Conservation (phyloP, 2,329 filamentous ascomycete species). For the Colletotrichum sp. region DNA sequence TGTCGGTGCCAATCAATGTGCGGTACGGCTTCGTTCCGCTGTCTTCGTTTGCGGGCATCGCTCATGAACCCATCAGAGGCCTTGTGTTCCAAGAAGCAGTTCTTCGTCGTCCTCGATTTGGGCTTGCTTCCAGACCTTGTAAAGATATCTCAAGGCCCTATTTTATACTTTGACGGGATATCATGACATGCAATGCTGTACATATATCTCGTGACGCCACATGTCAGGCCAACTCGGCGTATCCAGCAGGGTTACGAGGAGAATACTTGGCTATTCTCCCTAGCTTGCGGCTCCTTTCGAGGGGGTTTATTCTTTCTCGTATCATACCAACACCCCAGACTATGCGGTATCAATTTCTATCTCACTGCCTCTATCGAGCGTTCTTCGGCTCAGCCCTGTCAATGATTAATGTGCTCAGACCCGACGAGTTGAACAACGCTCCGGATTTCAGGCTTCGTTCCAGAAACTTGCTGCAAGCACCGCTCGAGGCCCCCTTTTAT, state of each 20-base stretch:
- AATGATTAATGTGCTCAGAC: too few species aligned
- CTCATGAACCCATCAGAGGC: not conserved
- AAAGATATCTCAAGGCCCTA: not conserved
- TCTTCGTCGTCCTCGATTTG: not conserved
- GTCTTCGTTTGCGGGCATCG: not conserved
- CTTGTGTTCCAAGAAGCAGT: too few species aligned
- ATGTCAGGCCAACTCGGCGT: not conserved
- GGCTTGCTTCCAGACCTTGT: not conserved
- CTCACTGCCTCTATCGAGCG: too few species aligned
- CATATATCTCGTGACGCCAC: fast-evolving
- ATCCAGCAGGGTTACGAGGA: not conserved
- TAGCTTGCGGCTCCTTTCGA: not conserved
- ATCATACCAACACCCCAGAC: fast-evolving
- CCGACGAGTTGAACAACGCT: too few species aligned
- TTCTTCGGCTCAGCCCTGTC: too few species aligned
- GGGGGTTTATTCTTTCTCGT: fast-evolving
- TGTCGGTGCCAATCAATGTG: fast-evolving
- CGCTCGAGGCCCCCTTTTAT: too few species aligned
- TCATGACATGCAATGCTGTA: not conserved
- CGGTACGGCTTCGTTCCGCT: fast-evolving
- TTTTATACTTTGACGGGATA: not conserved
- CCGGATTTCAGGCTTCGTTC: too few species aligned
- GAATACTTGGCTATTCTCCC: fast-evolving
- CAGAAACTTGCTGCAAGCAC: too few species aligned
- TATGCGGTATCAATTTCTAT: too few species aligned